Evolutionary conservation across 2,329 filamentous ascomycete genomes (phyloP).

Genomic region (Hymenoscyphus fructigenus): DNA sequence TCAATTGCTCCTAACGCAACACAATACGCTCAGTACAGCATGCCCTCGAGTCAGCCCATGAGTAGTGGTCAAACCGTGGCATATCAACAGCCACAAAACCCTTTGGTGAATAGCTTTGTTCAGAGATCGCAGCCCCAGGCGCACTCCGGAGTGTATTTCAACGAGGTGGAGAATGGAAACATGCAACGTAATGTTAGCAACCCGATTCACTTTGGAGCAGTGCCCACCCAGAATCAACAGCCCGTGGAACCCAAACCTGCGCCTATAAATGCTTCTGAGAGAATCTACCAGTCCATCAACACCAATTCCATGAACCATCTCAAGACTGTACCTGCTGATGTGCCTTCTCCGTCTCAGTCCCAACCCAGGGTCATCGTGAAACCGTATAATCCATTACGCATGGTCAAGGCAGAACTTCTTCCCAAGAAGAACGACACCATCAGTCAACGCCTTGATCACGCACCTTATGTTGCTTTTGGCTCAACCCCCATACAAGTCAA

Average conservation of each 20-base stretch:
- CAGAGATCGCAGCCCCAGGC: slow-evolving; percentile 25
- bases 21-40: slow-evolving; percentile 33
- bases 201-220: slow-evolving; percentile 18
- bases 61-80: slow-evolving; percentile 22
- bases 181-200: slow-evolving; percentile 19
- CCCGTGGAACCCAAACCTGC: background rate
- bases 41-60: slow-evolving; percentile 23
- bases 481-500: slow-evolving; percentile 29
- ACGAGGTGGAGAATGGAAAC: slow-evolving; percentile 16
- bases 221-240: slow-evolving; percentile 18
- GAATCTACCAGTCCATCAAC: slow-evolving; percentile 10
- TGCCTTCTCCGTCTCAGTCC: background rate
- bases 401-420: slow-evolving; percentile 30
- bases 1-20: slow-evolving; percentile 30
- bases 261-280: background rate
- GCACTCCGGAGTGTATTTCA: slow-evolving; percentile 11
- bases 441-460: slow-evolving; percentile 28
- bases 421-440: slow-evolving; percentile 24
- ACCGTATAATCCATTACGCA: slow-evolving; percentile 20
- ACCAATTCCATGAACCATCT: background rate
- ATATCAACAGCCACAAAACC: slow-evolving; percentile 25
- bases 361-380: slow-evolving; percentile 17
- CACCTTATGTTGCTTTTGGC: slow-evolving; percentile 32
- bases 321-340: background rate
- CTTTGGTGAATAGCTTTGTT: slow-evolving; percentile 20